phyloP scores from a whole-genome alignment of 108 stramenopile genomes.

The Epithemia pelagica region DNA sequence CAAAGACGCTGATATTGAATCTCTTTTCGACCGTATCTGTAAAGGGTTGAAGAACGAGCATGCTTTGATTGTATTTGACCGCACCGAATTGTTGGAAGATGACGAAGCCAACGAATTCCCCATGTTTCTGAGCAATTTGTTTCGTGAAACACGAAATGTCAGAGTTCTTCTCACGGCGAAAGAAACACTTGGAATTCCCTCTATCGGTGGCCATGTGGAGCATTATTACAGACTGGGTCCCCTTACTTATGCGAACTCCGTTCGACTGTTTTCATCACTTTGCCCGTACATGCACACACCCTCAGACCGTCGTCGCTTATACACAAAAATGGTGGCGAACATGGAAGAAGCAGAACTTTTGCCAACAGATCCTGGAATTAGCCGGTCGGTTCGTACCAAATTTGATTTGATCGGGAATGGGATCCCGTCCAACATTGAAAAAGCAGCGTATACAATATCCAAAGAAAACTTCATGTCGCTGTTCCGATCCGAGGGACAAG shows the following conservation, averaged over 20 bases:
- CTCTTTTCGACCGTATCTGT: constrained; percentile 30
- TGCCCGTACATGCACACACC: constrained; percentile 68
- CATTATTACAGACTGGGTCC: constrained; percentile 49
- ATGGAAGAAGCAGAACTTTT: constrained; percentile 27
- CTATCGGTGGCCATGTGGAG: constrained; percentile 54
- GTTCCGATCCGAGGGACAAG: not conserved
- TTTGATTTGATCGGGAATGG: constrained; percentile 45
- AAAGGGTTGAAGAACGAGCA: constrained; percentile 38
- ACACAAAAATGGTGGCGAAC: constrained; percentile 26
- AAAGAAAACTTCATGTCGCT: not conserved
- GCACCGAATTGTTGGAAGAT: constrained; percentile 43
- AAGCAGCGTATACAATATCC: constrained; percentile 26
- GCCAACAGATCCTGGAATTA: constrained; percentile 18
- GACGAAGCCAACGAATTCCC: constrained; percentile 52
- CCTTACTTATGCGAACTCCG: constrained; percentile 45
- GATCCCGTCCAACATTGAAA: constrained; percentile 47
- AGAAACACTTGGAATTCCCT: constrained; percentile 35
- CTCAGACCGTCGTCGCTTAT: constrained; percentile 40
- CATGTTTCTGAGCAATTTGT: constrained; percentile 52
- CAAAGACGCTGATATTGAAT: constrained; percentile 35
- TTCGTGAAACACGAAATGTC: constrained; percentile 58
- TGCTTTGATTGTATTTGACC: constrained; percentile 65
- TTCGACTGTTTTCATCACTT: constrained; percentile 57
- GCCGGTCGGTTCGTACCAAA: constrained; percentile 17
- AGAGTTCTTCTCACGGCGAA: constrained; percentile 44